phyloP scores from a whole-genome alignment of 768 basidiomycete species.

The Lentinula sp. region DNA sequence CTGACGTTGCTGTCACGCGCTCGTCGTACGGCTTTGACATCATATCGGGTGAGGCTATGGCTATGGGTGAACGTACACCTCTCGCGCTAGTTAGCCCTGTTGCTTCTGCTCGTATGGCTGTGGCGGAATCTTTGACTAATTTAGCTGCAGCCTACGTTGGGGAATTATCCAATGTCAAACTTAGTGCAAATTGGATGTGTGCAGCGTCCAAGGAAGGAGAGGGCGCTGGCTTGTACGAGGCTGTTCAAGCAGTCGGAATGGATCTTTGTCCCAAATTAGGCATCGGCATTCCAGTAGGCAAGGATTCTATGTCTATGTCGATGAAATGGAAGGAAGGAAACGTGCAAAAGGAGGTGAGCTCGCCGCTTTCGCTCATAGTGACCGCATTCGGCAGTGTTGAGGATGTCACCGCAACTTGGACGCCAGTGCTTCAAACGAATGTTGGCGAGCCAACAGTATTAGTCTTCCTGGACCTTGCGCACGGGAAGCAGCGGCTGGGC shows the following conservation, averaged over 20 bases:
- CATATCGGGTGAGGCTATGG: conserved; percentile 89
- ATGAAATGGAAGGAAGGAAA: conserved; percentile 81
- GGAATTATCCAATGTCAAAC: conserved; percentile 69
- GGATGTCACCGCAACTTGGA: conserved; percentile 83
- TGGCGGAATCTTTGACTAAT: conserved; percentile 91
- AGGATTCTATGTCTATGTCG: conserved; percentile 99
- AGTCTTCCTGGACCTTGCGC: conserved; percentile 85
- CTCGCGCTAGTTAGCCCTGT: conserved; percentile 81
- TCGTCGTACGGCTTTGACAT: conserved; percentile 90
- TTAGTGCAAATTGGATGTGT: conserved; percentile 99
- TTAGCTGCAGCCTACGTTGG: conserved; percentile 75
- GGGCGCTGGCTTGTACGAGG: conserved; percentile 84
- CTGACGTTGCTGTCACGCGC: conserved; percentile 96
- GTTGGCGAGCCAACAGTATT: conserved; percentile 60
- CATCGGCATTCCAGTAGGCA: conserved; percentile 95
- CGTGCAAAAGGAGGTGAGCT: conserved; percentile 74
- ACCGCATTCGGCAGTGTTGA: conserved; percentile 90
- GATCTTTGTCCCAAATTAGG: conserved; percentile 92
- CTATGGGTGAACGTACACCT: conserved; percentile 96
- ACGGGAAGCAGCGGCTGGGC: conserved; percentile 77
- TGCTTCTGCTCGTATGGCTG: conserved; percentile 93
- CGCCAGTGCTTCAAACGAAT: conserved; percentile 75
- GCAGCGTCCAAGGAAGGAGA: conserved; percentile 87
- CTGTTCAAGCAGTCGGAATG: conserved; percentile 85
- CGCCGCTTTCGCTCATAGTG: conserved; percentile 89